phyloP scores from a whole-genome alignment of 192 early-diverging fungal species.

The Backusella mclennaniae region DNA sequence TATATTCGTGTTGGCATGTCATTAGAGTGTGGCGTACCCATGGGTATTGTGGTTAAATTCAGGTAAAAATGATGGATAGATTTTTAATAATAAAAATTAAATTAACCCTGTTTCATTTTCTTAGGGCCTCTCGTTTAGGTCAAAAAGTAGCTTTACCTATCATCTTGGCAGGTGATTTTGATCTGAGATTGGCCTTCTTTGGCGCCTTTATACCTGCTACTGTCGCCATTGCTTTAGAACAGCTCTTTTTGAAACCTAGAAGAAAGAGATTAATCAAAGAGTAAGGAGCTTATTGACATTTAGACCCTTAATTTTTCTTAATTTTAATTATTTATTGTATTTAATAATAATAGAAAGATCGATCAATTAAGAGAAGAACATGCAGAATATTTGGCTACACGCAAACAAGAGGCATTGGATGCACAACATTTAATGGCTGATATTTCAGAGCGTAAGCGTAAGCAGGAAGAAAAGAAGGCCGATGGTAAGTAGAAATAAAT shows the following conservation, averaged over 20 bases:
- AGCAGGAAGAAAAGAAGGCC: slow-evolving; percentile 62
- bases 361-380: slow-evolving; percentile 61
- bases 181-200: slow-evolving; percentile 50
- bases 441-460: slow-evolving; percentile 63
- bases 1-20: slow-evolving; percentile 56
- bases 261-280: slow-evolving; percentile 47
- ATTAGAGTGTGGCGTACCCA: slow-evolving; percentile 58
- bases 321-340: slow-evolving; percentile 11
- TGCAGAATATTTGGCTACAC: slow-evolving; percentile 55
- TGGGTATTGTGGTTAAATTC: slow-evolving; percentile 59
- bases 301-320: not conserved
- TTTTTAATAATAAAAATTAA: not conserved
- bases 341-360: slow-evolving; percentile 42
- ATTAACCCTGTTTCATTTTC: not conserved
- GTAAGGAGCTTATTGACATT: slow-evolving; percentile 28
- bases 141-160: slow-evolving; percentile 69
- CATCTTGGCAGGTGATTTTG: slow-evolving; percentile 56
- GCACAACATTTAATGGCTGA: slow-evolving; percentile 72
- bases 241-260: slow-evolving; percentile 59
- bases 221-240: slow-evolving; percentile 52
- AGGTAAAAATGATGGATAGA: slow-evolving; percentile 28
- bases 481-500: slow-evolving; percentile 29
- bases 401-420: slow-evolving; percentile 78
- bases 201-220: slow-evolving; percentile 54
- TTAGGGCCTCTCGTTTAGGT: slow-evolving; percentile 61